phyloP scores from a whole-genome alignment of 1,139 yeast genomes.

The Ashbya aceris region DNA sequence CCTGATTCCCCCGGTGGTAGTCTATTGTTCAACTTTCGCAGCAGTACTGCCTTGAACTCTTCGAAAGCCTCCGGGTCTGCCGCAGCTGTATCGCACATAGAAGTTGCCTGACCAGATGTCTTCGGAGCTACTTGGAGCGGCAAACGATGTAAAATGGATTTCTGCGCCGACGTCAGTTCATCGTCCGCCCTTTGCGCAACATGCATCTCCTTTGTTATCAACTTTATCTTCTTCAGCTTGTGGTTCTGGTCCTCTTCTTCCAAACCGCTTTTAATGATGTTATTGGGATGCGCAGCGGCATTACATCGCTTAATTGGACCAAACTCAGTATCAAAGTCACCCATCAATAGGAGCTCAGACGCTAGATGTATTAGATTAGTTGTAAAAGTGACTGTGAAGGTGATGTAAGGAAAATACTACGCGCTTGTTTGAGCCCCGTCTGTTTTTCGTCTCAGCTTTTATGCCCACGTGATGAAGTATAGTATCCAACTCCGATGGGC shows the following conservation, averaged over 20 bases:
- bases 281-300: constrained; percentile 14
- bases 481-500: too few species aligned
- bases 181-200: neutral
- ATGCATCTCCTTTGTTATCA: constrained; percentile 5
- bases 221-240: constrained; percentile 11
- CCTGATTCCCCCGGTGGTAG: constrained; percentile 17
- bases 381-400: too few species aligned
- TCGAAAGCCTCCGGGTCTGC: constrained; percentile 8
- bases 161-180: neutral
- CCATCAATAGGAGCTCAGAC: constrained; percentile 9
- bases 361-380: too few species aligned
- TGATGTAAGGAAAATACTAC: too few species aligned
- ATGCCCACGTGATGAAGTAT: too few species aligned
- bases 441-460: too few species aligned
- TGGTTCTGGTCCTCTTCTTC: constrained; percentile 15
- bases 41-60: constrained; percentile 14
- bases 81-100: neutral
- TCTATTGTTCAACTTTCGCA: constrained; percentile 18
- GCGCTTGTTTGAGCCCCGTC: too few species aligned
- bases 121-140: constrained; percentile 4
- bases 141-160: neutral
- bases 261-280: constrained; percentile 14
- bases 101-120: constrained; percentile 6
- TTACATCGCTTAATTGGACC: constrained; percentile 21
- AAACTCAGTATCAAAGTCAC: constrained; percentile 19